Evolutionary conservation across 108 stramenopile species (phyloP).

Genomic region (Licmophora abbreviata): DNA sequence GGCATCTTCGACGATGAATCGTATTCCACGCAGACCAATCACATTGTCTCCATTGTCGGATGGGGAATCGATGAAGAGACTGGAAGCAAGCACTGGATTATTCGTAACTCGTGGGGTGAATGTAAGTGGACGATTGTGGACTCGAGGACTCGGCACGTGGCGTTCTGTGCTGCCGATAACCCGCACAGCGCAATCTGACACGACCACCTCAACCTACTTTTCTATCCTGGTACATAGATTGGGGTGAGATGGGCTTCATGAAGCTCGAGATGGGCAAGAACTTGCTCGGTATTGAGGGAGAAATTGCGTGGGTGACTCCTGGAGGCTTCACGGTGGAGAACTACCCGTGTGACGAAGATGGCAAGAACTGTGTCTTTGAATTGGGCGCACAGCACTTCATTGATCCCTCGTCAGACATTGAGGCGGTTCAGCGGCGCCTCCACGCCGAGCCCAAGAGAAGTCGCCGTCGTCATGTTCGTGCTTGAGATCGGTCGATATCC

Average conservation of each 20-base stretch:
- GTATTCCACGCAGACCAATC: conserved; percentile 48
- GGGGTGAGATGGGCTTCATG: conserved; percentile 71
- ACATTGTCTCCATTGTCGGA: conserved; percentile 87
- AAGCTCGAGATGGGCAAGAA: conserved; percentile 53
- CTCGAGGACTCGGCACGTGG: too few species aligned
- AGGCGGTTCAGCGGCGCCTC: background rate
- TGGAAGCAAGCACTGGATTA: conserved; percentile 76
- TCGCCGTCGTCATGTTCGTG: too few species aligned
- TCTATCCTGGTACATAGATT: conserved; percentile 10
- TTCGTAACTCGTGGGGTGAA: conserved; percentile 70
- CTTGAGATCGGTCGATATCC: too few species aligned
- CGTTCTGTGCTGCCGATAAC: too few species aligned
- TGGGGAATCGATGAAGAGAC: conserved; percentile 77
- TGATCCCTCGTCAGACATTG: conserved; percentile 28
- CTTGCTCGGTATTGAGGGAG: conserved; percentile 66
- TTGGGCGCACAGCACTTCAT: conserved; percentile 9
- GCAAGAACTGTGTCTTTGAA: conserved; percentile 31
- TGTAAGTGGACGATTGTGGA: conserved; percentile 25
- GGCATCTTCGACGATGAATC: conserved; percentile 67
- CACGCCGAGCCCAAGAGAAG: too few species aligned
- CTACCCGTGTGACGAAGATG: conserved; percentile 67
- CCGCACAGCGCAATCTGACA: too few species aligned
- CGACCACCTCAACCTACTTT: too few species aligned
- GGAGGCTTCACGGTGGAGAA: conserved; percentile 54
- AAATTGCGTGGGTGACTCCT: conserved; percentile 76